These are phyloP conservation scores for Pisolithus tinctorius DNA, from an alignment of 768 basidiomycete species.

Conservation along the genomic window DNA sequence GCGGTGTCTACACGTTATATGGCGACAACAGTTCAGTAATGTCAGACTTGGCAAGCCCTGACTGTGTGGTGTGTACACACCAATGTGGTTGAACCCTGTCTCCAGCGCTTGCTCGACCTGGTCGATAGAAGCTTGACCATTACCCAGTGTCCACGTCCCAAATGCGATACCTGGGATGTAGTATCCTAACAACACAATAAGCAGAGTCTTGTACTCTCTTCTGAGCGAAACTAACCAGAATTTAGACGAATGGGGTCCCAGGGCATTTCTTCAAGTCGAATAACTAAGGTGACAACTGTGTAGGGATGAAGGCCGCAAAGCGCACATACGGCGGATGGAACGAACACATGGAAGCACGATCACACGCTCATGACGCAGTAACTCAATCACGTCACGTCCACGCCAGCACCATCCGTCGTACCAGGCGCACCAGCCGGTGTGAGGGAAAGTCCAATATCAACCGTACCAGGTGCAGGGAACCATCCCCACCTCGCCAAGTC, in stretches of 20 bases:
- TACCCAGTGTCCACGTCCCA: slow-evolving; percentile 61
- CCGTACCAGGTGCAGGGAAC: slow-evolving; percentile 44
- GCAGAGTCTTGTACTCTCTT: neutral
- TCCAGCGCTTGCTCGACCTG: slow-evolving; percentile 58
- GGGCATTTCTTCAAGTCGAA: slow-evolving; percentile 39
- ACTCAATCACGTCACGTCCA: neutral
- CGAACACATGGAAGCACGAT: too few species aligned
- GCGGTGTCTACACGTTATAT: slow-evolving; percentile 42
- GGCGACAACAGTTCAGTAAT: too few species aligned
- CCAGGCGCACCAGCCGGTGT: slow-evolving; percentile 1
- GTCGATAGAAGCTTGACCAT: slow-evolving; percentile 44
- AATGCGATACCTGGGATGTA: slow-evolving; percentile 46
- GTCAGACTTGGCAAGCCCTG: too few species aligned
- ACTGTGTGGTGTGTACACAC: slow-evolving; percentile 29
- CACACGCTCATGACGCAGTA: too few species aligned
- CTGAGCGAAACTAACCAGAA: slow-evolving; percentile 37
- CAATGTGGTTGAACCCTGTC: slow-evolving; percentile 57
- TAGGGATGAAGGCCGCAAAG: neutral
- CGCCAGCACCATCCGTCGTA: neutral
- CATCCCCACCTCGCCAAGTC: slow-evolving; percentile 56
- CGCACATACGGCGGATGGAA: neutral
- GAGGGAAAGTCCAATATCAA: slow-evolving; percentile 10
- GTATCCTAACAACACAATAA: slow-evolving; percentile 28
- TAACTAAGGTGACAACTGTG: neutral
- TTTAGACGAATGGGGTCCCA: slow-evolving; percentile 55